Evolutionary conservation across 2,329 filamentous ascomycete genomes (phyloP).

Genomic region (Calonectria leucothoes): DNA sequence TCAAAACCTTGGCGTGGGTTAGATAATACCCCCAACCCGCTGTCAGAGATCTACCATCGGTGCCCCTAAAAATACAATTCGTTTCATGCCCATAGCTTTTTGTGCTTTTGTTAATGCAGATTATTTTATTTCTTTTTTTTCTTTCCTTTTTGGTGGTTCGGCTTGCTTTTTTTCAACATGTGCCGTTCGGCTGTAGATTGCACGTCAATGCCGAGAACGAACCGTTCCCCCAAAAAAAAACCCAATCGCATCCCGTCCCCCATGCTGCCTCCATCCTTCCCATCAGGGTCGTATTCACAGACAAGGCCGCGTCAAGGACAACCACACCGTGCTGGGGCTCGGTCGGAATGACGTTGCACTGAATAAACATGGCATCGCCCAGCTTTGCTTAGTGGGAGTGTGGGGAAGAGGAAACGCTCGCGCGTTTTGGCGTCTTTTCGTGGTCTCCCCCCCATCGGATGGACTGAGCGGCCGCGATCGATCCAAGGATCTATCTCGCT

Average conservation of each 20-base stretch:
- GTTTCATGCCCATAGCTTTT: neutral
- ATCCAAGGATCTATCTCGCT: slow-evolving; percentile 17
- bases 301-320: slow-evolving; percentile 18
- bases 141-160: neutral
- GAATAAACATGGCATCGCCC: slow-evolving; percentile 7
- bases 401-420: slow-evolving; percentile 10
- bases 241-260: neutral
- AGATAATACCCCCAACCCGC: slow-evolving; percentile 11
- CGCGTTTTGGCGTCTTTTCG: neutral
- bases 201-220: neutral
- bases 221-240: neutral
- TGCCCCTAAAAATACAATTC: neutral
- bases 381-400: neutral
- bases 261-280: neutral
- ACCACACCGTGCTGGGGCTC: slow-evolving; percentile 13
- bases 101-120: neutral
- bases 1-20: neutral
- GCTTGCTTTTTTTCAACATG: neutral
- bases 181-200: neutral
- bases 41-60: neutral
- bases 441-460: neutral
- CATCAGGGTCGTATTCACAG: neutral
- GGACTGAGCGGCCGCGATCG: slow-evolving; percentile 13
- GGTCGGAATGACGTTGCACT: slow-evolving; percentile 17
- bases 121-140: neutral